Conservation (phyloP, 140 eudicot genomes). For the Anethum foeniculum region DNA sequence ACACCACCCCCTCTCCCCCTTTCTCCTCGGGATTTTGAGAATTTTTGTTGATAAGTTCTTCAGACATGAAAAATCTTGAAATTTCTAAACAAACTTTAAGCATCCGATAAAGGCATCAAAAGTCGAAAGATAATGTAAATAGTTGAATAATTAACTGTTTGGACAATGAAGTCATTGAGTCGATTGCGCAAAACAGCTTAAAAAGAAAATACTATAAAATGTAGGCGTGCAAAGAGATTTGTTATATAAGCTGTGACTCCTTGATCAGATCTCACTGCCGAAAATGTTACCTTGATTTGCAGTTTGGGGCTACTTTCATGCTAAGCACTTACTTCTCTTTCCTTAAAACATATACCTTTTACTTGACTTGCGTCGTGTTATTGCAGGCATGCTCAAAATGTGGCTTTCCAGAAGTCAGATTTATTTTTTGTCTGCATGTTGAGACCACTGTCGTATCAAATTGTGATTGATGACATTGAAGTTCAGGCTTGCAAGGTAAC, state of each 20-base stretch:
- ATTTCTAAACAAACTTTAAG: neutral
- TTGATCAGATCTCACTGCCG: neutral
- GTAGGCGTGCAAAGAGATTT: neutral
- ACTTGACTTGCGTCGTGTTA: neutral
- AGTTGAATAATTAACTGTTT: neutral
- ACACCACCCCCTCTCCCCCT: neutral
- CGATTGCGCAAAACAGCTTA: neutral
- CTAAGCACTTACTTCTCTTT: neutral
- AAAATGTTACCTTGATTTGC: neutral
- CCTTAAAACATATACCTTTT: neutral
- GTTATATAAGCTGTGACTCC: neutral
- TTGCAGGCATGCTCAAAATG: slow-evolving; percentile 76
- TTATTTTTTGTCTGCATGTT: slow-evolving; percentile 78
- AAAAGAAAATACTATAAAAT: neutral
- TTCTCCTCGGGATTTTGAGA: neutral
- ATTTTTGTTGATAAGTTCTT: neutral
- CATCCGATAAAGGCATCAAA: neutral
- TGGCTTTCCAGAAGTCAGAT: slow-evolving; percentile 86
- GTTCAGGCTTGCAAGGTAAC: slow-evolving; percentile 78
- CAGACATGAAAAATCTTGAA: neutral
- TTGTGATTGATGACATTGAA: slow-evolving; percentile 64
- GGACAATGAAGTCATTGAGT: neutral
- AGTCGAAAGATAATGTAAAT: neutral
- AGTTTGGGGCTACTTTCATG: neutral
- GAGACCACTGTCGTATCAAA: slow-evolving; percentile 49